Conservation (phyloP, 2,329 filamentous ascomycete genomes). For the Arthrinium puccinioides region DNA sequence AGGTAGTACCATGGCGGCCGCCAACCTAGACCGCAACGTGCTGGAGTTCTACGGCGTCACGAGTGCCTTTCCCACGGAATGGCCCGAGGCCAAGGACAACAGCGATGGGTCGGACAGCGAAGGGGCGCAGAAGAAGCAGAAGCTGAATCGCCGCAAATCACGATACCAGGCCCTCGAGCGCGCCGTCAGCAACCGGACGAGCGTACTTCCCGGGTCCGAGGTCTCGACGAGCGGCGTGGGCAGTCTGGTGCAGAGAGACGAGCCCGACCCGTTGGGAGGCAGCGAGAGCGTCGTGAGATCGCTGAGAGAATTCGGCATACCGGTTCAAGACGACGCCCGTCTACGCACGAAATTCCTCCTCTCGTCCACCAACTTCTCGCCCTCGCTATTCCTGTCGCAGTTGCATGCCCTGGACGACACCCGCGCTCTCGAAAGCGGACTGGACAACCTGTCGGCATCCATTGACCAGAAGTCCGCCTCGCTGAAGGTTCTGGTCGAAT, state of each 20-base stretch:
- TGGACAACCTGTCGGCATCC: conserved; percentile 79
- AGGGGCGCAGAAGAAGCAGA: conserved; percentile 40
- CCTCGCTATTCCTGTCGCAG: conserved; percentile 83
- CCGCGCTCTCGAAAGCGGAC: conserved; percentile 68
- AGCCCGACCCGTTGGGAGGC: conserved; percentile 84
- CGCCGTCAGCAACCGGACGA: conserved; percentile 61
- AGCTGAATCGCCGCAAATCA: conserved; percentile 58
- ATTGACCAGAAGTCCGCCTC: conserved; percentile 98
- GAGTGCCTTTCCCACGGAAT: conserved; percentile 71
- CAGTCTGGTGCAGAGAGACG: conserved; percentile 81
- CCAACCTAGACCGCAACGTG: conserved; percentile 68
- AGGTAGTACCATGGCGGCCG: conserved; percentile 34
- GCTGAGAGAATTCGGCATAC: conserved; percentile 67
- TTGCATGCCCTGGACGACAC: conserved; percentile 84
- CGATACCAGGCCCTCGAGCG: conserved; percentile 80
- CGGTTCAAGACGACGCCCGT: conserved; percentile 75
- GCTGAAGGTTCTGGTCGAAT: conserved; percentile 91
- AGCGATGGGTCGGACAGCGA: conserved; percentile 60
- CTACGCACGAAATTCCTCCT: conserved; percentile 81
- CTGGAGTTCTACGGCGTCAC: conserved; percentile 86
- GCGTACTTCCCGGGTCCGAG: conserved; percentile 59
- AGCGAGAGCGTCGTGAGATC: conserved; percentile 80
- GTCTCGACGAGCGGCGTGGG: conserved; percentile 59
- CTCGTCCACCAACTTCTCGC: conserved; percentile 92
- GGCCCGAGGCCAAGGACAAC: conserved; percentile 70